Percentiles rank a stretch among this genome's conserved stretches.
Evolutionary conservation across 1,284 basidiomycete genomes (phyloP).

Genomic region (Earliella scabrosa): DNA sequence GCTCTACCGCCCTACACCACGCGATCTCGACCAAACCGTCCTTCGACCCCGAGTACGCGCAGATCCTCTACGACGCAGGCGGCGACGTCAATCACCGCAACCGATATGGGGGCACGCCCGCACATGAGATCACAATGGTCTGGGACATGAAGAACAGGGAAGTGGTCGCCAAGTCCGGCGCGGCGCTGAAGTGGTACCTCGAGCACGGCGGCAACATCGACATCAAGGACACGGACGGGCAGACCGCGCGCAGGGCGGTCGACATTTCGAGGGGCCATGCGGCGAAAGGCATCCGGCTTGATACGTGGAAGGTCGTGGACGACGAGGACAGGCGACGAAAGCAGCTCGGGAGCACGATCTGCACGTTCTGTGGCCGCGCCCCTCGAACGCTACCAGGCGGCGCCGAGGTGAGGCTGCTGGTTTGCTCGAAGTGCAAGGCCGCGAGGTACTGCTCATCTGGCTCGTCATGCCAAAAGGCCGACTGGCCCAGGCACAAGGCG

Average conservation of each 20-base stretch:
- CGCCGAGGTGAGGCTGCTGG: conserved; percentile 26
- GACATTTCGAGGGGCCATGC: conserved; percentile 23
- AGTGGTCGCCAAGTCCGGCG: conserved; percentile 27
- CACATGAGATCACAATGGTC: conserved; percentile 43
- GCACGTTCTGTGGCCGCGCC: conserved; percentile 40
- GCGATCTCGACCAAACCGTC: conserved; percentile 45
- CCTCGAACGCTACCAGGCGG: too few species aligned
- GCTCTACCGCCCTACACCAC: conserved; percentile 44
- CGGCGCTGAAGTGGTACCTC: conserved; percentile 43
- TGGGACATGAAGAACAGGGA: conserved; percentile 30
- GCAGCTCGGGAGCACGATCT: conserved; percentile 32
- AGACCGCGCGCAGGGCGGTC: conserved; percentile 22
- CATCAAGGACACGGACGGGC: conserved; percentile 45
- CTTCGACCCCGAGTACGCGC: conserved; percentile 45
- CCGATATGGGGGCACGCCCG: conserved; percentile 43
- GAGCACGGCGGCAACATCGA: conserved; percentile 48
- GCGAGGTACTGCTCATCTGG: conserved; percentile 35
- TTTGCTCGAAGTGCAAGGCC: conserved; percentile 39
- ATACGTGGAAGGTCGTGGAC: conserved; percentile 31
- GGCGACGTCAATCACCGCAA: conserved; percentile 45
- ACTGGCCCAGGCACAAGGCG: conserved; percentile 42
- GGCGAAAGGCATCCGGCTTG: conserved; percentile 2
- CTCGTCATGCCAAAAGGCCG: conserved; percentile 38
- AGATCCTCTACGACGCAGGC: conserved; percentile 45
- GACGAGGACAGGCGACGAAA: conserved; percentile 38